Percentiles rank a stretch among this genome's conserved stretches.
Evolutionary conservation across 192 early-diverging fungal species (phyloP).

Genomic region (Thoreauomyces humboldtii): DNA sequence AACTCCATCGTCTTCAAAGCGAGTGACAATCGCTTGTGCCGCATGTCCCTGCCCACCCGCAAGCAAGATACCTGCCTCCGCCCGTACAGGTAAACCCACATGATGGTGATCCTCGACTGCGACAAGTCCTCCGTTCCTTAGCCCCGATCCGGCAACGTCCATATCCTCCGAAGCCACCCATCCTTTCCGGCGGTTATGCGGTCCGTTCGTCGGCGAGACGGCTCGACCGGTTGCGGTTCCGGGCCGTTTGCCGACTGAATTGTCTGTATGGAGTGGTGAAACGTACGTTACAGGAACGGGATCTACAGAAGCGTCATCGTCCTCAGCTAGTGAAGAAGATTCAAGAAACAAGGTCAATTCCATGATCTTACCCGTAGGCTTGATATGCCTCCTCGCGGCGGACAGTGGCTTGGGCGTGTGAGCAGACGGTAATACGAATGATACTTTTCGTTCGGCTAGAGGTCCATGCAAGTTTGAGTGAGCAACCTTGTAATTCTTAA

Average conservation of each 20-base stretch:
- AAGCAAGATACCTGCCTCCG: too few species aligned
- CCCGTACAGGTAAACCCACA: too few species aligned
- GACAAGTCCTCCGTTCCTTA: not conserved
- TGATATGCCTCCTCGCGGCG: constrained; percentile 20
- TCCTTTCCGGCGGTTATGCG: not conserved
- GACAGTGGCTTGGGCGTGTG: constrained; percentile 17
- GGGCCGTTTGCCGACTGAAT: not conserved
- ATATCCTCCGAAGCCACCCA: not conserved
- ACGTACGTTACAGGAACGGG: constrained; percentile 6
- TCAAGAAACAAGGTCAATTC: not conserved
- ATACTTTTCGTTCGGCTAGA: constrained; percentile 9
- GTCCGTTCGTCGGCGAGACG: not conserved
- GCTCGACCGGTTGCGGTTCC: not conserved
- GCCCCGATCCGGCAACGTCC: not conserved
- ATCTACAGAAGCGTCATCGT: not conserved
- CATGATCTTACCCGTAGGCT: constrained; percentile 12
- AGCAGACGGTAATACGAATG: constrained; percentile 10
- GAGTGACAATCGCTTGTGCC: too few species aligned
- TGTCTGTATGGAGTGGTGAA: not conserved
- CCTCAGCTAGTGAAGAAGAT: too few species aligned
- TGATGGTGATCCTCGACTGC: too few species aligned
- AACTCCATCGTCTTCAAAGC: too few species aligned
- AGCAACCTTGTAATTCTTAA: too few species aligned
- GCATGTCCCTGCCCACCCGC: too few species aligned
- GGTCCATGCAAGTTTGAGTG: too few species aligned